Evolutionary conservation across 2,329 filamentous ascomycete genomes (phyloP), one percentile per base, ranked within the genome.

Genomic region (Fusarium robinianum): DNA sequence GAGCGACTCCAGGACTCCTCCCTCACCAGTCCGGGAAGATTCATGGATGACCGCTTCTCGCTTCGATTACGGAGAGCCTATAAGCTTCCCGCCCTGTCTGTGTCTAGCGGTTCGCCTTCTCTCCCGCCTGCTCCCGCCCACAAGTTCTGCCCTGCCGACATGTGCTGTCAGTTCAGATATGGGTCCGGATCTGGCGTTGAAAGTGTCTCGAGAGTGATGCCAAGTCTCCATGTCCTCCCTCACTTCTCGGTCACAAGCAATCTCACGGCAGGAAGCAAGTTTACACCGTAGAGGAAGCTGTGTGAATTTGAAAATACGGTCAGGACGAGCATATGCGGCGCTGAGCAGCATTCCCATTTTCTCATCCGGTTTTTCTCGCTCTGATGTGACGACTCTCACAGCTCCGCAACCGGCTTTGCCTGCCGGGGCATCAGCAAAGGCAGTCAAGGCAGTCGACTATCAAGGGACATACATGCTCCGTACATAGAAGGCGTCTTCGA

Each of bases 251-350:
- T n/a, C n/a, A n/a, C n/a, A n/a, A n/a, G n/a, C n/a, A n/a, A n/a
- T n/a, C n/a, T n/a, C n/a, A n/a, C n/a, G n/a, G n/a, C 31, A 18
- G n/a, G 34, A 32, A 26, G 46, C 26, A 30, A 51, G 39, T 40
- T 35, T 45, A 45, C 37, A 48, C 31, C 38, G 38, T 35, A 38
- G 46, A 36, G 36, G 34, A 33, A 15, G 29, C 22, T 25, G 18
- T 38, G 14, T 16, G 21, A 19, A 11, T 19, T 17, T 32, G 35
- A 51, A 31, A 44, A 21, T 26, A 35, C 46, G 42, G 35, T 54
- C 47, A 55, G 41, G 12, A 17, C 18, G 32, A 39, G 51, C 47
- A 52, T n/a, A 54, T 51, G 40, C 48, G 46, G 48, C 42, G 37
- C 32, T 35, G 21, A 52, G 30, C n/a, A n/a, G 18, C n/a, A 18